These are phyloP conservation scores for Euphorbia pulcherrima DNA, from an alignment of 345 rosid species.

Conservation along the genomic window DNA sequence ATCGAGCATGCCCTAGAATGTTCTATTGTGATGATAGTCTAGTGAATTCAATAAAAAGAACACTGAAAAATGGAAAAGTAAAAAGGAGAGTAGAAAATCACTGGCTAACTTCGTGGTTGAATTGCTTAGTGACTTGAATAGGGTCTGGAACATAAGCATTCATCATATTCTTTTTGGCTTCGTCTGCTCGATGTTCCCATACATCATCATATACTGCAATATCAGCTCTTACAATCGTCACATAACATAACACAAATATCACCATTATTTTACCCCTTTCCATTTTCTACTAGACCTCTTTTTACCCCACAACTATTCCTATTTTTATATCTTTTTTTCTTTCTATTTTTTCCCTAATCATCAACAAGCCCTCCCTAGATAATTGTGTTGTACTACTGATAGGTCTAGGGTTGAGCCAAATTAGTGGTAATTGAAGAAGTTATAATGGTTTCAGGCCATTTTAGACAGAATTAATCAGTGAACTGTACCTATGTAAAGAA, in stretches of 20 bases:
- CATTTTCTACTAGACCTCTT: neutral
- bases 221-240: slow-evolving; percentile 21
- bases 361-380: neutral
- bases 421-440: neutral
- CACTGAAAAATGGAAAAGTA: neutral
- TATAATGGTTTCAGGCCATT: slow-evolving; percentile 13
- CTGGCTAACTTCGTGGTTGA: slow-evolving; percentile 26
- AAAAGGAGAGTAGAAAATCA: neutral
- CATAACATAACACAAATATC: slow-evolving; percentile 27
- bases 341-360: neutral
- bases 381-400: neutral
- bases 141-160: slow-evolving; percentile 33
- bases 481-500: slow-evolving; percentile 12
- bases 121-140: slow-evolving; percentile 13
- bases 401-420: slow-evolving; percentile 21
- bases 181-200: slow-evolving; percentile 38
- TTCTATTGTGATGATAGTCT: too few species aligned
- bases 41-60: too few species aligned
- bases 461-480: slow-evolving; percentile 1
- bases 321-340: neutral
- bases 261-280: slow-evolving; percentile 13
- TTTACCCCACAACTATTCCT: neutral
- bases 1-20: too few species aligned
- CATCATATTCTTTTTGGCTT: slow-evolving; percentile 30
- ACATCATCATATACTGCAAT: slow-evolving; percentile 30